phyloP scores from a whole-genome alignment of 1,284 basidiomycete genomes.

The Ganoderma sinense region DNA sequence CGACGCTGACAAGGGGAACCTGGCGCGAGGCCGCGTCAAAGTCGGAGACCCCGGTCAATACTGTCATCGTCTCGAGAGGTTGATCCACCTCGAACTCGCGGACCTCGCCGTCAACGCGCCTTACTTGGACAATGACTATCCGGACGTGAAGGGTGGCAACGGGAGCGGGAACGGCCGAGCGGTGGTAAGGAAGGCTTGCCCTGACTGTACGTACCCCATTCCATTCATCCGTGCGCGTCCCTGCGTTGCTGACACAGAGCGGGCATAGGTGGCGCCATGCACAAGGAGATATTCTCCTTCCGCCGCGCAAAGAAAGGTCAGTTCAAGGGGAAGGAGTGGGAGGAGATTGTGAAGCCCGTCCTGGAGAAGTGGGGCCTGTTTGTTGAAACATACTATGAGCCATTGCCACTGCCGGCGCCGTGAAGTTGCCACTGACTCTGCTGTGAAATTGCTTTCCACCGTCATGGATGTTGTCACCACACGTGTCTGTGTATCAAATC shows the following conservation, averaged over 20 bases:
- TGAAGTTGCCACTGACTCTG: neutral
- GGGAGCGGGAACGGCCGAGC: constrained; percentile 34
- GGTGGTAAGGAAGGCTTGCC: constrained; percentile 37
- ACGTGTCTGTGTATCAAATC: neutral
- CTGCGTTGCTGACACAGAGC: constrained; percentile 11
- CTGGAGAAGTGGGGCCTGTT: constrained; percentile 80
- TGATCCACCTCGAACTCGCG: constrained; percentile 78
- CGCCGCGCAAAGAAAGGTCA: constrained; percentile 55
- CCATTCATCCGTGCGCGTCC: neutral
- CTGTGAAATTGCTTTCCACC: constrained; percentile 10
- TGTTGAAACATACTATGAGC: constrained; percentile 42
- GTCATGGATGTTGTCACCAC: constrained; percentile 1
- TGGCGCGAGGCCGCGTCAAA: constrained; percentile 55
- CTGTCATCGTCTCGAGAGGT: constrained; percentile 62
- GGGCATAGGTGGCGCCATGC: constrained; percentile 59
- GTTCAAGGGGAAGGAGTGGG: constrained; percentile 74
- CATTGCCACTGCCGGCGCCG: neutral
- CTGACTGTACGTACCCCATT: constrained; percentile 46
- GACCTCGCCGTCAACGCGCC: constrained; percentile 67
- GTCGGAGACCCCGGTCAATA: constrained; percentile 60
- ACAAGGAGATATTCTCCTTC: constrained; percentile 83
- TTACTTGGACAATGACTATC: constrained; percentile 63
- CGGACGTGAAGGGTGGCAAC: constrained; percentile 39
- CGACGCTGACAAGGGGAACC: constrained; percentile 41
- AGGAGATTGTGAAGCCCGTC: constrained; percentile 73